Evolutionary conservation across 2,329 filamentous ascomycete genomes (phyloP).

Genomic region (Tolypocladium tundrense): DNA sequence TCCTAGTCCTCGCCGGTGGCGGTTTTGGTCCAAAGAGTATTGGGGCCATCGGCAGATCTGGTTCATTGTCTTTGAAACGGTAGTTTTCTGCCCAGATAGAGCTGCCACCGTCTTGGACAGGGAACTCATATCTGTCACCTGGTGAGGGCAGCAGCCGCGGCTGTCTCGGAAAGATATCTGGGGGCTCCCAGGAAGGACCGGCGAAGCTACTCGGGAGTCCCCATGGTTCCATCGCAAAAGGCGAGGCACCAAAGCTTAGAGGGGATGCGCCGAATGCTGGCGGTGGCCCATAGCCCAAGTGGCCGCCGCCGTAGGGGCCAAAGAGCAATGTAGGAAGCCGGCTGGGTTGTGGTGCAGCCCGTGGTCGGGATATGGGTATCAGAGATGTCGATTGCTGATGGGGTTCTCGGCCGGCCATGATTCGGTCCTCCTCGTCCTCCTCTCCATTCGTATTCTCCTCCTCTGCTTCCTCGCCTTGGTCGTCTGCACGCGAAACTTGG

Average conservation of each 20-base stretch:
- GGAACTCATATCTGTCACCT: conserved; percentile 20
- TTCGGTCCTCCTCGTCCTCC: conserved; percentile 8
- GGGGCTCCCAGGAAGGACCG: conserved; percentile 2
- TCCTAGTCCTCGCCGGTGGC: conserved; percentile 3
- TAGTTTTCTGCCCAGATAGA: conserved; percentile 23
- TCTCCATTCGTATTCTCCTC: not conserved
- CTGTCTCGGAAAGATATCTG: not conserved
- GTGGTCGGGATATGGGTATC: conserved; percentile 1
- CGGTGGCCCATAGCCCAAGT: conserved; percentile 4
- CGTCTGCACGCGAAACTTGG: not conserved
- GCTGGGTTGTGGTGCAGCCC: not conserved
- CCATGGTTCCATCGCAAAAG: conserved; percentile 7
- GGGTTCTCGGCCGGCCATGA: conserved; percentile 5
- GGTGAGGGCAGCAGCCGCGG: conserved; percentile 5
- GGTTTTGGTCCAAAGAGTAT: not conserved
- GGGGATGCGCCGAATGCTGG: conserved; percentile 9
- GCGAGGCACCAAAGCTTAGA: conserved; percentile 8
- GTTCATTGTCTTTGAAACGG: conserved; percentile 10
- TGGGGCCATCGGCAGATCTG: not conserved
- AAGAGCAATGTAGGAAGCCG: conserved; percentile 3
- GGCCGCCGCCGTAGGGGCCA: conserved; percentile 3
- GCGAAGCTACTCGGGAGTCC: conserved; percentile 1
- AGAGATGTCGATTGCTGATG: conserved; percentile 3
- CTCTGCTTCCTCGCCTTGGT: not conserved
- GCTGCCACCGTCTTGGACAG: conserved; percentile 16